phyloP scores from a whole-genome alignment of 805 yeast species.

The Candida krabiensis region DNA sequence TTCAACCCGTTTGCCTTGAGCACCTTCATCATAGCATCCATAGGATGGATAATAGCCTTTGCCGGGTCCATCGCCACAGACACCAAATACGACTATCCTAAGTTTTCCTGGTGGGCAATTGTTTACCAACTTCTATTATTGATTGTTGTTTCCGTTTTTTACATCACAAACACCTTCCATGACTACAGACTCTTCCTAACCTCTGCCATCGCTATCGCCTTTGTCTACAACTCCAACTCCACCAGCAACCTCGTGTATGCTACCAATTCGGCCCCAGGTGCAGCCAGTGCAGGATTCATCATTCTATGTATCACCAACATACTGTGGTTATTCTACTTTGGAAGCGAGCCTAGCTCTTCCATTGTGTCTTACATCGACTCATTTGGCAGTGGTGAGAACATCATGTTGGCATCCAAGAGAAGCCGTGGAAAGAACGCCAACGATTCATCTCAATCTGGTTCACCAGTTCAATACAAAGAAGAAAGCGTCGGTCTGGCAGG shows the following conservation, averaged over 20 bases:
- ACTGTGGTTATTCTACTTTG: constrained; percentile 85
- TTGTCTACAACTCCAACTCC: constrained; percentile 81
- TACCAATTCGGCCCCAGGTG: constrained; percentile 62
- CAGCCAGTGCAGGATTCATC: constrained; percentile 92
- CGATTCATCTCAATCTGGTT: constrained; percentile 8
- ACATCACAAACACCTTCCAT: constrained; percentile 62
- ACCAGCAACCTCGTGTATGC: constrained; percentile 78
- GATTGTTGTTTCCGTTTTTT: constrained; percentile 49
- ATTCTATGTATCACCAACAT: constrained; percentile 78
- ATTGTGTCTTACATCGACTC: constrained; percentile 83
- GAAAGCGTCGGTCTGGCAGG: constrained; percentile 11
- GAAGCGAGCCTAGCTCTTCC: constrained; percentile 88
- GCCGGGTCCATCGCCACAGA: constrained; percentile 77
- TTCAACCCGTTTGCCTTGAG: constrained; percentile 80
- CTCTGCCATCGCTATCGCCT: constrained; percentile 65
- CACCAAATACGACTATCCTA: constrained; percentile 54
- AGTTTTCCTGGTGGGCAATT: constrained; percentile 95
- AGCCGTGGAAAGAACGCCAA: constrained; percentile 7
- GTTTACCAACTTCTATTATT: constrained; percentile 72
- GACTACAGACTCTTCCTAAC: constrained; percentile 62
- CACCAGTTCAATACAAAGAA: constrained; percentile 17
- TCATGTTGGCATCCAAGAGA: constrained; percentile 19
- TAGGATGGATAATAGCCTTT: constrained; percentile 86
- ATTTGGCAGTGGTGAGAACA: constrained; percentile 51
- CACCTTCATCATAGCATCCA: constrained; percentile 67